Evolutionary conservation across 2,329 filamentous ascomycete genomes (phyloP).

Genomic region (Taxawa tesnikishii): DNA sequence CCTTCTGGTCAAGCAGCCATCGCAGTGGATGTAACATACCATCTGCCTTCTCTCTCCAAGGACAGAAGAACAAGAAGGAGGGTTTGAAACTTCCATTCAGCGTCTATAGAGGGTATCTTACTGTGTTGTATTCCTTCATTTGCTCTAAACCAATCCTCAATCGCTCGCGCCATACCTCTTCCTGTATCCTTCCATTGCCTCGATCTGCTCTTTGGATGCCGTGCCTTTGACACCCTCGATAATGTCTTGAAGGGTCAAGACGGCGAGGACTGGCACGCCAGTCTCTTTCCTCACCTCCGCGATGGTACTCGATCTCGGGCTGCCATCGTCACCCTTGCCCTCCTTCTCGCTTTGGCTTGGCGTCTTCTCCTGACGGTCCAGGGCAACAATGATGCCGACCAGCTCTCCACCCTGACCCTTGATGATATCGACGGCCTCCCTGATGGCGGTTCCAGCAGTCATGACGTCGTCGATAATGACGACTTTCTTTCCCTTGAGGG

Average conservation of each 20-base stretch:
- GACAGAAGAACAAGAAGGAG: too few relatives aligned
- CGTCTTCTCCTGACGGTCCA: slow-evolving; percentile 79
- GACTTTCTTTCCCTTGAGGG: slow-evolving; percentile 71
- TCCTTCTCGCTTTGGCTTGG: slow-evolving; percentile 36
- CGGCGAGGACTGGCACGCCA: slow-evolving; percentile 69
- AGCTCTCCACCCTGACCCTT: slow-evolving; percentile 71
- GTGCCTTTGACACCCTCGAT: slow-evolving; percentile 30
- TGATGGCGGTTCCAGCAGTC: slow-evolving; percentile 85
- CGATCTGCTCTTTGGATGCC: slow-evolving; percentile 33
- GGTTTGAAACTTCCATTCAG: too few relatives aligned
- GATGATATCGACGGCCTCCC: slow-evolving; percentile 86
- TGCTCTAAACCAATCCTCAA: too few relatives aligned
- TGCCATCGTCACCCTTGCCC: slow-evolving; percentile 46
- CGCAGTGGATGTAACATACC: too few relatives aligned
- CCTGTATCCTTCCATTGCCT: slow-evolving; percentile 61
- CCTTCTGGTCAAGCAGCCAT: too few relatives aligned
- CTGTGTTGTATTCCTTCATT: too few relatives aligned
- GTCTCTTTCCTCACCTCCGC: slow-evolving; percentile 76
- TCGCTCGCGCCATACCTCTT: slow-evolving; percentile 19
- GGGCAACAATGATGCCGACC: slow-evolving; percentile 75
- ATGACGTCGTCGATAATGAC: slow-evolving; percentile 95
- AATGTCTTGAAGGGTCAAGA: slow-evolving; percentile 76
- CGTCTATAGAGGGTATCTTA: too few relatives aligned
- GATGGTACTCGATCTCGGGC: slow-evolving; percentile 66
- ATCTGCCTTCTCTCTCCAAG: too few relatives aligned